Conservation (phyloP, 345 rosid genomes). For the Euphorbia pulcherrima region DNA sequence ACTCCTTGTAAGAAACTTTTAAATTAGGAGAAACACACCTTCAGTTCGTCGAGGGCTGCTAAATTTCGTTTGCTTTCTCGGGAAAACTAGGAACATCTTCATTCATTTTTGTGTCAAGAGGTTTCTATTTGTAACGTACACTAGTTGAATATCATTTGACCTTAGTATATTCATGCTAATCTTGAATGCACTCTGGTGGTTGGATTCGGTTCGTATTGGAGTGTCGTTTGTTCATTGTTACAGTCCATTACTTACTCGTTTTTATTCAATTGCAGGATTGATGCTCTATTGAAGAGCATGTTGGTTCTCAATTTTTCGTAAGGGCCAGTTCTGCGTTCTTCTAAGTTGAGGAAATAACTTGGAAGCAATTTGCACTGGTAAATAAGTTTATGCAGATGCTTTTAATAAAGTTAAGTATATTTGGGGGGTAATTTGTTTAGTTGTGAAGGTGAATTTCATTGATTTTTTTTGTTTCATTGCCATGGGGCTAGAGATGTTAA, state of each 20-base stretch:
- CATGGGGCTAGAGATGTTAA: not conserved
- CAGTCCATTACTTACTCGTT: not conserved
- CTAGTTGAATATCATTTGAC: not conserved
- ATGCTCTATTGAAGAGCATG: not conserved
- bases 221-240: no score
- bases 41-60: conserved; percentile 11
- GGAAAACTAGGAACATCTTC: not conserved
- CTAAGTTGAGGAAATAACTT: conserved; percentile 5
- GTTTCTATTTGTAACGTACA: not conserved
- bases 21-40: no score
- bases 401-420: not conserved
- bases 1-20: no score
- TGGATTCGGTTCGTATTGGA: not conserved
- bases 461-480: not conserved
- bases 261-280: conserved; percentile 2
- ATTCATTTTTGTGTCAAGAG: not conserved
- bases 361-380: conserved; percentile 14
- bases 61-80: not conserved
- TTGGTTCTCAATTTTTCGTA: not conserved
- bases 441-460: not conserved
- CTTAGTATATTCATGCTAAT: not conserved
- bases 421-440: not conserved
- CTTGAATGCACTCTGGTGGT: not conserved
- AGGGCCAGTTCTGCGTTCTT: not conserved
- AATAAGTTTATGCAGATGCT: conserved; percentile 6